Conservation (phyloP, 2,329 filamentous ascomycete genomes). For the Fonsecaea erecta region DNA sequence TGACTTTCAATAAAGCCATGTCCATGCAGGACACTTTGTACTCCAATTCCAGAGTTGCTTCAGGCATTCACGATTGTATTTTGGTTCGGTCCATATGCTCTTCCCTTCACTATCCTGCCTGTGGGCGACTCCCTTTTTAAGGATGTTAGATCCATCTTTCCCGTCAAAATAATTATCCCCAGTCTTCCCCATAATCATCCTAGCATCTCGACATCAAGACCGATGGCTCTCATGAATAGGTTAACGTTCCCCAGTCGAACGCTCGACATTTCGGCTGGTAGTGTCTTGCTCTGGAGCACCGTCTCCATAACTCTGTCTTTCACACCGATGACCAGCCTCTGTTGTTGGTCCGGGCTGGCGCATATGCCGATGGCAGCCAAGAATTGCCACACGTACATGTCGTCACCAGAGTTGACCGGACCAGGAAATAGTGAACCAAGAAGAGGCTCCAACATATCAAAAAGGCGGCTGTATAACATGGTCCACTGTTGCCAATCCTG, state of each 20-base stretch:
- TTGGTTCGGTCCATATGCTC: not conserved
- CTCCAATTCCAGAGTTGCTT: not conserved
- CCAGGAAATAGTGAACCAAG: constrained; percentile 88
- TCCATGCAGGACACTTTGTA: not conserved
- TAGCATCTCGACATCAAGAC: constrained; percentile 87
- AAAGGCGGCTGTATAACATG: constrained; percentile 80
- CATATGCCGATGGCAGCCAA: constrained; percentile 93
- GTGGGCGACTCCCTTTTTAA: not conserved
- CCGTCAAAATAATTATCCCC: not conserved
- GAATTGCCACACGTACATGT: constrained; percentile 98
- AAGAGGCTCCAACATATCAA: constrained; percentile 82
- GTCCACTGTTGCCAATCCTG: constrained; percentile 83
- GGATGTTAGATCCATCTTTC: not conserved
- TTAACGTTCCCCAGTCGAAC: constrained; percentile 91
- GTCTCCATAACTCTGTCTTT: constrained; percentile 98
- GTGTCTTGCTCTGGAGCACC: constrained; percentile 82
- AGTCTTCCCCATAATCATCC: constrained; percentile 48
- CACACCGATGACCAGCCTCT: constrained; percentile 88
- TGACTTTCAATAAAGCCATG: not conserved
- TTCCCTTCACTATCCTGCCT: not conserved
- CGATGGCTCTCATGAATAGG: constrained; percentile 97
- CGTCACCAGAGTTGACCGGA: constrained; percentile 85
- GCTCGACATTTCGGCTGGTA: constrained; percentile 82
- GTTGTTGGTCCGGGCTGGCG: constrained; percentile 91
- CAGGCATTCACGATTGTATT: not conserved